Percentiles rank a stretch among this genome's conserved stretches.
phyloP scores from a whole-genome alignment of 768 basidiomycete species.

The Kwoniella newhampshirensis region DNA sequence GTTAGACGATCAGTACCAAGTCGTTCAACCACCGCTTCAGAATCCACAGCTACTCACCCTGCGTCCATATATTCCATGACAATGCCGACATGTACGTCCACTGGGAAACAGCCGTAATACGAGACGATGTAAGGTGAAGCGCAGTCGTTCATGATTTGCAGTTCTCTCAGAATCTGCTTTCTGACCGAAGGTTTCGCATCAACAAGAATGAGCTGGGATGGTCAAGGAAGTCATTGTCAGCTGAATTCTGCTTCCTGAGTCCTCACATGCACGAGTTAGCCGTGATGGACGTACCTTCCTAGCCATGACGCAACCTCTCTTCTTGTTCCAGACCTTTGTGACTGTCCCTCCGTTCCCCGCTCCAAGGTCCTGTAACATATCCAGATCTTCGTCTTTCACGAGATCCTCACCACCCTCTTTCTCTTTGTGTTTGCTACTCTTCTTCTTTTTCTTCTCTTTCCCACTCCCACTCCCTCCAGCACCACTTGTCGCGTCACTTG shows the following conservation, averaged over 20 bases:
- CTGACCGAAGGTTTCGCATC: constrained; percentile 79
- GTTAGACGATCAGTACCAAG: background rate
- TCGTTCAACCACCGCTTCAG: background rate
- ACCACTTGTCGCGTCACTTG: constrained; percentile 7
- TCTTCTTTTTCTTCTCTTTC: constrained; percentile 29
- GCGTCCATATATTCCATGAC: constrained; percentile 80
- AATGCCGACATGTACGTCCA: constrained; percentile 97
- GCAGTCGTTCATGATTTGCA: constrained; percentile 99
- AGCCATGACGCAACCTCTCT: constrained; percentile 91
- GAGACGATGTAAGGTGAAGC: constrained; percentile 90
- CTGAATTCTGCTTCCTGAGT: no score
- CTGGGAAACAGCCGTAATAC: constrained; percentile 93
- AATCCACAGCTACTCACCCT: constrained; percentile 37
- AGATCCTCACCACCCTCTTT: constrained; percentile 72
- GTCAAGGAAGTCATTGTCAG: background rate
- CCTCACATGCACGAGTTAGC: no score
- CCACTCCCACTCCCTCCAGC: constrained; percentile 14
- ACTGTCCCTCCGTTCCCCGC: constrained; percentile 97
- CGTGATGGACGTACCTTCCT: constrained; percentile 71
- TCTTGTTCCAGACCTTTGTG: constrained; percentile 88
- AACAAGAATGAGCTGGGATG: constrained; percentile 50
- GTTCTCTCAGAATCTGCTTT: constrained; percentile 94
- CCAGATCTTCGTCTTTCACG: constrained; percentile 79
- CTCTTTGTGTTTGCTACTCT: constrained; percentile 53
- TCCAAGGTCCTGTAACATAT: constrained; percentile 85